Evolutionary conservation across 345 rosid genomes (phyloP).

Genomic region (sweet orange (Citrus sinensis)): DNA sequence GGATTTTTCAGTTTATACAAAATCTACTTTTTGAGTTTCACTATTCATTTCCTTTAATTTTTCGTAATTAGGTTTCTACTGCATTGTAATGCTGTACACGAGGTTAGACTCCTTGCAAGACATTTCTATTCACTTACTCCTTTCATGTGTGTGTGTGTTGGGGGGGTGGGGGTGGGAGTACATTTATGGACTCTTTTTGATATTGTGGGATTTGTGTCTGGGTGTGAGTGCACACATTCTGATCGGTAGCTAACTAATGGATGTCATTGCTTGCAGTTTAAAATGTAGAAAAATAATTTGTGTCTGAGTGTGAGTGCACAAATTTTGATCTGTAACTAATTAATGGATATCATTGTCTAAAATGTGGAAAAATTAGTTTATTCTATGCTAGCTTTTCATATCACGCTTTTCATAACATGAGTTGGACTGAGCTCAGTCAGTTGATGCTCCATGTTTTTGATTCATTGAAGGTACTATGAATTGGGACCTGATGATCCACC

Average conservation of each 20-base stretch:
- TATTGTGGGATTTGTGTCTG: background rate
- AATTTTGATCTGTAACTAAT: background rate
- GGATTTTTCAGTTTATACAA: background rate
- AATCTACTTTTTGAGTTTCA: background rate
- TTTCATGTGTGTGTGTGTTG: no score
- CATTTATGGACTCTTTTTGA: background rate
- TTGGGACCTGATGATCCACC: constrained; percentile 85
- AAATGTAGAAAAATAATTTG: background rate
- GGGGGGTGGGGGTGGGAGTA: fast-evolving
- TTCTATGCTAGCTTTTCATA: background rate
- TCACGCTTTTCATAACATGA: background rate
- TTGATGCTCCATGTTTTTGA: constrained; percentile 1
- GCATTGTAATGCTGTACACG: no score
- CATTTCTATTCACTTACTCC: background rate
- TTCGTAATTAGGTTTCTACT: background rate
- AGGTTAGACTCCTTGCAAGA: background rate
- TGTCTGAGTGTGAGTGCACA: background rate
- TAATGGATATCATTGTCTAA: background rate
- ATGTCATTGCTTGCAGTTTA: background rate
- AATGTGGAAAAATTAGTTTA: background rate
- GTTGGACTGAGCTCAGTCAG: background rate
- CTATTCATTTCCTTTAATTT: background rate
- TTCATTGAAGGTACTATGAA: constrained; percentile 72
- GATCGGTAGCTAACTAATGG: background rate
- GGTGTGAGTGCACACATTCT: background rate